Evolutionary conservation across 129 eudicot species (phyloP), one percentile per base, ranked within the genome.

Genomic region (Flaveria ramosissima): DNA sequence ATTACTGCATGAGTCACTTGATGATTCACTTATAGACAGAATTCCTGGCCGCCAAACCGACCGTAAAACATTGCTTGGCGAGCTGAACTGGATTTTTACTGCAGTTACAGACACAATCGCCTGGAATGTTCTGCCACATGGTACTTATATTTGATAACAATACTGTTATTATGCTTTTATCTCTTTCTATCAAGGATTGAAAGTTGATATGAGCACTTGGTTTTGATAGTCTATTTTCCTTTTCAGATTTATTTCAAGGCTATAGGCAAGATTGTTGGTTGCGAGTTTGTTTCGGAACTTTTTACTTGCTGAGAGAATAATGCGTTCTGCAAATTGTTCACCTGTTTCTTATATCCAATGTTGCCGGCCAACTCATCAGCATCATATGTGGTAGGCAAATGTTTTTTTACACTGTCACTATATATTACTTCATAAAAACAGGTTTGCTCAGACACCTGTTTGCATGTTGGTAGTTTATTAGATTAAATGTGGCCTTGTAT

Each of bases 61-160:
- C 79, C 86, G 99, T 32, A 91, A 92, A 75, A 95, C 99, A 43
- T 96, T 92, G 84, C 97, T 95, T 60, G 99, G 99, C 67, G 99
- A 95, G 78, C 84, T 95, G 84, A 95, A 95, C 75, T 95, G 99
- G 99, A 95, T 95, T 76, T 95, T 95, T 81, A 91, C 99, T 52
- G 99, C 99, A 70, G 95, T 95, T 32, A 95, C 99, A 0, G 96
- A 95, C 83, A 91, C 99, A 73, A 91, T 95, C 65, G 99, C 99
- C 70, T 95, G 99, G 99, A 95, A 89, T 82, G 99, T 95, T 80
- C 95, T 95, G 46, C 99, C 99, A 73, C 97, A 95, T 77, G 97
- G 99, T 95, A 89, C 80, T 60, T 46, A 76, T 42, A 68, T 36
- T 32, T 51, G 17, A 78, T 78, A 61, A 46, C 67, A 15, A 42